Base-by-base conservation (phyloP, 2,329 filamentous ascomycete genomes). In the Pseudopyricularia cyperi region DNA sequence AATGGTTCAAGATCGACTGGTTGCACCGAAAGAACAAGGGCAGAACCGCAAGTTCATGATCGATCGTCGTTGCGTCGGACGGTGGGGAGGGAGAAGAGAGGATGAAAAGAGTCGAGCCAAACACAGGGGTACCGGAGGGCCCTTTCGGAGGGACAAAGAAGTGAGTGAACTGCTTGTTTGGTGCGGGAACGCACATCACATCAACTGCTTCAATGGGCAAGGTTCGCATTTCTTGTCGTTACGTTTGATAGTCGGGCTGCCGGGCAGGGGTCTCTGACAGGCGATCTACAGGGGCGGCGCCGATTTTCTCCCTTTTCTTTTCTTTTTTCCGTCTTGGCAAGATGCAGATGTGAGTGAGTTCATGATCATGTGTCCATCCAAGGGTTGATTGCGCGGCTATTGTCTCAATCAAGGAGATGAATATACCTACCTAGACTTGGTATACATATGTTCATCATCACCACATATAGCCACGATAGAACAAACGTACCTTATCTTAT, bases 201-300 rank as follows among this genome's bases (percentile, higher is more conserved):
- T n/a, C n/a, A n/a, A 26, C 22, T 24, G 22, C 39, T 24, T 24
- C 17, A 26, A 44, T 26, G 19, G 22, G 39, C 17, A 24, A 44
- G 24, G 15, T 17, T 24, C 14, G 12, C 39, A 19, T 42, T 44
- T 30, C 4, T 44, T 44, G 17, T 48, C 46, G 30, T 49, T 15
- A 35, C 33, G 47, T 49, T 49, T 49, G 47, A 49, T 49, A 49
- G 47, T 34, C 47, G 33, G 11, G 47, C 32, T 34, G 33, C 47
- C 46, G 32, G 35, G 17, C 47, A 49, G 14, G 47, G 47, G 47
- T 49, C 47, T 49, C 46, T 24, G 47, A 35, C 28, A 26, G 47
- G 47, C 47, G 47, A 49, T 49, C 47, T 17, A 26, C 47, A 49
- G 47, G 47, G 47, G 47, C 26, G n/a, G n/a, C 22, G 26, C 12